Base-by-base conservation (phyloP, 768 basidiomycete species). In the Boletus subparvulus region DNA sequence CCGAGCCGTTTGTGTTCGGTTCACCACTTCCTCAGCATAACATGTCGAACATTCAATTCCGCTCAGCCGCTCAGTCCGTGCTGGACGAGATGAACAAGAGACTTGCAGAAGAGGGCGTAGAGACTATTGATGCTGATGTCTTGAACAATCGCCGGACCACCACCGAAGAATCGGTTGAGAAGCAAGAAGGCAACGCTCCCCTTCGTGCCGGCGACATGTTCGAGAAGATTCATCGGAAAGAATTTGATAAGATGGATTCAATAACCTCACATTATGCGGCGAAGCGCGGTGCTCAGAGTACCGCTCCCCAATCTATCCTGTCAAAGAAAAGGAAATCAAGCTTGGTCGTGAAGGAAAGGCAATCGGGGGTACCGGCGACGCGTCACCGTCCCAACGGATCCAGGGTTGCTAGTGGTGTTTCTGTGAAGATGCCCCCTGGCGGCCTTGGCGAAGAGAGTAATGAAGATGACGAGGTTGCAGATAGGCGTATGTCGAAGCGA, bases 41-140 rank as follows among this genome's bases (percentile, higher is more conserved):
- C 45, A 78, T 82, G 43, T 83, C 86, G 33, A 85, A 88, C 60
- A 71, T 74, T n/a, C 81, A 86, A 49, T 92, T 93, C 73, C 79
- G 77, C 50, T 69, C 75, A 2, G 85, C 86, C 0, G 86, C 89
- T 0, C 78, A 83, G n/a, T 80, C 80, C 21, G 84, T 94, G 30
- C 75, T 93, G 32, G 87, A 86, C 48, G 92, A 94, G 71, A 90
- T 94, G 87, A 92, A 92, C 67, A 76, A 78, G 49, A 83, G 88
- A 3, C 78, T 92, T 11, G 78, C 77, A 3, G 78, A 77, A 9
- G 80, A 81, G 7, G 86, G 86, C 2, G 78, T 83, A 8, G 75
- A 81, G 33, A 73, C 73, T 24, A 74, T 87, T 33, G 75, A 73
- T 19, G 62, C 73, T 21, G 72, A 77, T 40, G 70, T 86, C 30